Conservation (phyloP, 1,284 basidiomycete genomes). For the Phlebopus sp. region DNA sequence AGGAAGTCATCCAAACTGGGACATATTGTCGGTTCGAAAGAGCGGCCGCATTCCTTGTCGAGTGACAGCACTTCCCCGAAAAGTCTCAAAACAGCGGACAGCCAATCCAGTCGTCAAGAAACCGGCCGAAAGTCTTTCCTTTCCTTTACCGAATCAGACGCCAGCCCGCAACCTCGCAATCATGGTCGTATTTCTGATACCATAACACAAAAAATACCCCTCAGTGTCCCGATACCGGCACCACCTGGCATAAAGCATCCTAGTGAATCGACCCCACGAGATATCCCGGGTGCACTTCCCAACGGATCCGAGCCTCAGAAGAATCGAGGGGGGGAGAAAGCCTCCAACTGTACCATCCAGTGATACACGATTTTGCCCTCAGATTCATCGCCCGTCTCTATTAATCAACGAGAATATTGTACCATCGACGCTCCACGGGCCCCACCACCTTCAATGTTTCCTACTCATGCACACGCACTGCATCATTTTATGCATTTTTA, state of each 20-base stretch:
- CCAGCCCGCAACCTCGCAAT: constrained; percentile 12
- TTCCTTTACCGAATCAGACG: constrained; percentile 26
- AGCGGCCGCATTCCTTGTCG: constrained; percentile 48
- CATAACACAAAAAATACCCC: constrained; percentile 12
- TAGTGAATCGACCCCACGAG: constrained; percentile 20
- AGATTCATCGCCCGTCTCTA: not conserved
- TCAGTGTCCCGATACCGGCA: constrained; percentile 7
- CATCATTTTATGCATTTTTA: not conserved
- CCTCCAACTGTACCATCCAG: constrained; percentile 42
- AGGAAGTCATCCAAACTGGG: constrained; percentile 32
- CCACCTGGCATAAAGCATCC: not conserved
- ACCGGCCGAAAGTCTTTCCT: constrained; percentile 27
- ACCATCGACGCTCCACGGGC: not conserved
- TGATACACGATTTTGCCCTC: constrained; percentile 21
- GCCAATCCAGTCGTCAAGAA: constrained; percentile 34
- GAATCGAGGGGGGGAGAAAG: constrained; percentile 39
- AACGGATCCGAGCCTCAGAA: constrained; percentile 35
- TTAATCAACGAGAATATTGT: not conserved
- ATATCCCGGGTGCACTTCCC: constrained; percentile 36
- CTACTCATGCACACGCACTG: not conserved
- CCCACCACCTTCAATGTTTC: not conserved
- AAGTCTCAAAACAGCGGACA: constrained; percentile 43
- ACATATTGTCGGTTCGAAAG: constrained; percentile 33
- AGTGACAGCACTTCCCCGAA: constrained; percentile 49
- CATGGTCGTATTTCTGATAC: constrained; percentile 13